Evolutionary conservation across 116 monocot genomes (phyloP), one percentile per base, ranked within the genome.

Genomic region (Phalaenopsis hybrid): DNA sequence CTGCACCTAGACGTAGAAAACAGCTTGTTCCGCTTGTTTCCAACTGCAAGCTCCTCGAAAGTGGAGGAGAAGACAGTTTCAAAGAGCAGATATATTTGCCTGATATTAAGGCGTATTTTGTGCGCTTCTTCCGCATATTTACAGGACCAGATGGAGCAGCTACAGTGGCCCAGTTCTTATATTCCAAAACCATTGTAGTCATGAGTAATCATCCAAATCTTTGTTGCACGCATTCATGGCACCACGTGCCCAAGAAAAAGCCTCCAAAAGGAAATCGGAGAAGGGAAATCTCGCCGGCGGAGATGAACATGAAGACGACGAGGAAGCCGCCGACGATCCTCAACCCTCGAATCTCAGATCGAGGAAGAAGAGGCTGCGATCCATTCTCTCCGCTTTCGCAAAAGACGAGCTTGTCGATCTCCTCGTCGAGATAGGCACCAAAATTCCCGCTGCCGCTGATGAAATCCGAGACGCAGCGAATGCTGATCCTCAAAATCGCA

Each of bases 401-500:
- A 88, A 85, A 75, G 83, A 85, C 51, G 85, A 85, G 83, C 83
- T 88, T 41, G 83, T 88, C 65, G 88, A 88, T 83, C 88, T 88
- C 74, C 85, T 85, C 57, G 80, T 78, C 20, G 82, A 88, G 79
- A 34, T 88, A 85, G 87, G 87, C 87, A 79, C 55, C 44, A 81
- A 81, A 83, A 75, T 80, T 79, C 79, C 85, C 83, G 51, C 61
- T 46, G 83, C 87, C 85, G 87, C 87, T 8, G 87, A 87, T 76
- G 83, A 90, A 90, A 90, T 90, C 85, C 83, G 50, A 85, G 81
- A 81, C 85, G 75, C 77, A 68, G 87, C 85, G 37, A 81, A 83
- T 76, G 55, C 87, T 67, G 87, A 90, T 83, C 87, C 90, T 81
- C 85, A 83, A 52, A 84, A 90, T 78, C 83, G 90, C 82, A 90